phyloP scores from a whole-genome alignment of 805 yeast species.

The Pichia membranifaciens region DNA sequence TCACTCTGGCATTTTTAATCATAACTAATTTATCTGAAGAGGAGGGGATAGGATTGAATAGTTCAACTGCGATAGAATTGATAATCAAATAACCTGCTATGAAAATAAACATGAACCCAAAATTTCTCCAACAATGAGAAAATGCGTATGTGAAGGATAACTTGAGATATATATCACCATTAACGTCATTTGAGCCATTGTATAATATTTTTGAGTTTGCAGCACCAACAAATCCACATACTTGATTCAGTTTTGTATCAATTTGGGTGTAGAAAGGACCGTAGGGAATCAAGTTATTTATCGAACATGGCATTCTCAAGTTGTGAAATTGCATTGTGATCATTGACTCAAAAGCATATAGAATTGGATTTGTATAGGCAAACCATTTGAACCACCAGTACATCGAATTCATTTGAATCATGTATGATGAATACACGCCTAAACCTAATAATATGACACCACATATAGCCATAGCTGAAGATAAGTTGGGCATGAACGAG shows the following conservation, averaged over 20 bases:
- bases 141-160: constrained; percentile 45
- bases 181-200: constrained; percentile 33
- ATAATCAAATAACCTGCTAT: constrained; percentile 35
- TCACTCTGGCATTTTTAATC: constrained; percentile 25
- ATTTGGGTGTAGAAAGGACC: constrained; percentile 50
- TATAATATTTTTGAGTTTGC: constrained; percentile 20
- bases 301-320: constrained; percentile 45
- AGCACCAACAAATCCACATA: constrained; percentile 53
- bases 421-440: constrained; percentile 58
- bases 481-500: constrained; percentile 40
- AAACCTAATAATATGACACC: constrained; percentile 48
- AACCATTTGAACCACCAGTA: constrained; percentile 62
- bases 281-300: constrained; percentile 39
- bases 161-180: constrained; percentile 45
- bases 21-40: constrained; percentile 31
- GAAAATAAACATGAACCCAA: constrained; percentile 47
- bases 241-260: constrained; percentile 31
- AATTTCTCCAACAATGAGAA: constrained; percentile 72
- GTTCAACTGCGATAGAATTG: constrained; percentile 28
- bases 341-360: constrained; percentile 47
- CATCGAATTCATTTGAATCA: constrained; percentile 53
- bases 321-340: constrained; percentile 54
- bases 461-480: constrained; percentile 56
- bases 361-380: constrained; percentile 43
- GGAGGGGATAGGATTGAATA: constrained; percentile 25